Base-by-base conservation (phyloP, 2,329 filamentous ascomycete genomes). In the Aureobasidium mangrovei region DNA sequence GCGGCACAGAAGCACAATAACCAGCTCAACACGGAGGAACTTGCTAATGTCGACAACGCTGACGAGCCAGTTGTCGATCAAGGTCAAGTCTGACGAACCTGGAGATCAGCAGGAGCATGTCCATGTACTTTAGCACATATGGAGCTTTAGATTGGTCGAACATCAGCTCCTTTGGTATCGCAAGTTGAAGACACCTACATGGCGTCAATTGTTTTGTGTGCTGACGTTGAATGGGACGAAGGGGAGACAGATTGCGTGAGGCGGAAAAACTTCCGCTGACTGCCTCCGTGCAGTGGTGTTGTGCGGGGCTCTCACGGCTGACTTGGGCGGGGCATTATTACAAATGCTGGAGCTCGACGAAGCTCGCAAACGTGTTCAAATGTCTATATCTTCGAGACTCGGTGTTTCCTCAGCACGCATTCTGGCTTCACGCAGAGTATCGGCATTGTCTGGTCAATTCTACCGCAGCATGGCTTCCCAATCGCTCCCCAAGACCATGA, bases 401-500 rank as follows among this genome's bases (percentile, higher is more conserved):
- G 33, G 47, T 40, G 44, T 47, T n/a, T 53, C 46, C 33, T 39
- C 56, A 35, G 18, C 54, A 29, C 54, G 39, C 18, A 51, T 43
- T 31, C 58, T 58, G 33, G 47, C 62, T 28, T 55, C 58, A 32
- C 58, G 60, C 29, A 58, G 63, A 61, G 56, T 60, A 44, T 55
- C 61, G 29, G 52, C 57, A n/a, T 42, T 65, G 4, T 61, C 62
- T 26, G 60, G 59, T n/a, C 63, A 64, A 18, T 7, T 56, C 49
- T 31, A 40, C 38, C 59, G 60, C 57, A 60, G 61, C 36, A 77
- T 77, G 71, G 65, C 73, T n/a, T 70, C 69, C 58, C 42, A 47
- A 54, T 72, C 72, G 56, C 68, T 84, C 43, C 84, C 84, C 26
- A 75, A 76, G 58, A 84, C 80, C 38, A 89, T 89, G 85, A 84